Evolutionary conservation across 257 asterid genomes (phyloP).

Genomic region (Fraxinus quadrangulata): DNA sequence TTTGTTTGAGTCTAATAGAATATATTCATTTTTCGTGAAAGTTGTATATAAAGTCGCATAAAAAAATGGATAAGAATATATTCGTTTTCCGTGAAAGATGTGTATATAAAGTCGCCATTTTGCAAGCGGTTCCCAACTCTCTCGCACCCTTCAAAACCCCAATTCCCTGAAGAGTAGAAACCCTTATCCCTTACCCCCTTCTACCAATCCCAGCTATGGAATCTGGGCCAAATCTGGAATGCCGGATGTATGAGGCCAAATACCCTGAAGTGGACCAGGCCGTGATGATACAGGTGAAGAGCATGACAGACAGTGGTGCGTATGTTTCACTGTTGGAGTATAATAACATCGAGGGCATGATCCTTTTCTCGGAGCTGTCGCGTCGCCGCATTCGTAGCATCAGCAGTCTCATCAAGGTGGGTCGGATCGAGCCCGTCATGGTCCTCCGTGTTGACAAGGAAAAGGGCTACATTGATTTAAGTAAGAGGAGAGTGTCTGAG

Average conservation of each 20-base stretch:
- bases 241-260: conserved; percentile 96
- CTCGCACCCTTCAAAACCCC: background rate
- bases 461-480: conserved; percentile 92
- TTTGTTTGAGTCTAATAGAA: too few species aligned
- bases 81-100: too few species aligned
- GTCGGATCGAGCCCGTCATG: conserved; percentile 96
- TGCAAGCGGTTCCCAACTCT: background rate
- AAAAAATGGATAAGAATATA: too few species aligned
- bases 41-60: background rate
- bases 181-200: background rate
- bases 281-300: conserved; percentile 93
- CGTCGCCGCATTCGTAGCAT: conserved; percentile 97
- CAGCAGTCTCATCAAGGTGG: conserved; percentile 87
- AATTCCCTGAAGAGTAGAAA: background rate
- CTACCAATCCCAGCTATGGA: conserved; percentile 43
- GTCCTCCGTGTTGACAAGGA: conserved; percentile 95
- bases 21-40: too few species aligned
- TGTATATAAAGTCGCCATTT: background rate
- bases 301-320: conserved; percentile 98
- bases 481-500: conserved; percentile 94
- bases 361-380: conserved; percentile 90
- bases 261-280: conserved; percentile 94
- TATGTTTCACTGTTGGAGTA: conserved; percentile 88
- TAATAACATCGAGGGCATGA: conserved; percentile 96
- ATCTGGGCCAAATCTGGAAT: conserved; percentile 70